Conservation (phyloP, 257 asterid species). For the Solanum clarkiae region DNA sequence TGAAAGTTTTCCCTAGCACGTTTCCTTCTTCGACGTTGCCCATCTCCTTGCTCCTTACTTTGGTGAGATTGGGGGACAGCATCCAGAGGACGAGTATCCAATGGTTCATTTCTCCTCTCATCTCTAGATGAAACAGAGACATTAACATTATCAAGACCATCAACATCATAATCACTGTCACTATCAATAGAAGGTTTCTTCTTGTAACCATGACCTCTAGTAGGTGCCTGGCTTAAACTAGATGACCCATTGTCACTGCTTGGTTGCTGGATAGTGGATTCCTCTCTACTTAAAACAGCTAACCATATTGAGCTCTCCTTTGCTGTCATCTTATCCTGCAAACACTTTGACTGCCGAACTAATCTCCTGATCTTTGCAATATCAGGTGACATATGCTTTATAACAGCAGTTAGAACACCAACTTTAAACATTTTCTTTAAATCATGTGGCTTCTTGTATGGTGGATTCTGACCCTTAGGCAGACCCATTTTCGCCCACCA, state of each 20-base stretch:
- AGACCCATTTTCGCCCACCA: constrained; percentile 53
- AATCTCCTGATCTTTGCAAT: constrained; percentile 53
- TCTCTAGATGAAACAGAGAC: constrained; percentile 61
- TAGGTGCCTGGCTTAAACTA: constrained; percentile 47
- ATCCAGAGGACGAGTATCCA: constrained; percentile 4
- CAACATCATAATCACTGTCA: constrained; percentile 74
- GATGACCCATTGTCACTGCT: constrained; percentile 68
- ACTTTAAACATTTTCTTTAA: constrained; percentile 61
- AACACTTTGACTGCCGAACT: constrained; percentile 59
- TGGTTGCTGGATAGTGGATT: constrained; percentile 35
- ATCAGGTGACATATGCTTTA: constrained; percentile 80
- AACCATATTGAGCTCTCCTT: constrained; percentile 77
- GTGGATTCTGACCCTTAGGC: constrained; percentile 40
- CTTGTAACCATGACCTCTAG: constrained; percentile 25
- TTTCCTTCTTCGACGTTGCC: constrained; percentile 19
- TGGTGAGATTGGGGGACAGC: constrained; percentile 12
- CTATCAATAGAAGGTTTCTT: constrained; percentile 39
- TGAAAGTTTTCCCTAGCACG: constrained; percentile 16
- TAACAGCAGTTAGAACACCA: constrained; percentile 53
- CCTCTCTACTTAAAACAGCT: constrained; percentile 57
- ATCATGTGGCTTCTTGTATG: constrained; percentile 62
- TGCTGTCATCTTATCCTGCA: constrained; percentile 88
- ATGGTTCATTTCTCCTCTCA: constrained; percentile 23
- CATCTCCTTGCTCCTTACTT: constrained; percentile 18
- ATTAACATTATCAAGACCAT: constrained; percentile 34